Percentiles rank a stretch among this genome's conserved stretches.
Evolutionary conservation across 495 filamentous ascomycete genomes (phyloP).

Genomic region (Neurospora intermedia): DNA sequence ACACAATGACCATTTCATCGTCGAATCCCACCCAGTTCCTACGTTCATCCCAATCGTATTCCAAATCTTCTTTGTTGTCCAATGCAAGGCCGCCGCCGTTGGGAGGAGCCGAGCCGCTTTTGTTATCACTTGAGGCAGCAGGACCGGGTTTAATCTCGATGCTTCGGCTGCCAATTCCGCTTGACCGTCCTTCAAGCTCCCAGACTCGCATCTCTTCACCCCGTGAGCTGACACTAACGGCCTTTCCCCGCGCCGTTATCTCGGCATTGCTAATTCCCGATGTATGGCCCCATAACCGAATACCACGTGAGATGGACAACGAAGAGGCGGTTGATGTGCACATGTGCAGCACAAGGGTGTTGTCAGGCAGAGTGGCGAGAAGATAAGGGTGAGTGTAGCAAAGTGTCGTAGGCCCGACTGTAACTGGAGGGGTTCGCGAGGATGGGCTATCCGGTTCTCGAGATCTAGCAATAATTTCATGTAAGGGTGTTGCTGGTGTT

Average conservation of each 20-base stretch:
- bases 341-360: slow-evolving; percentile 80
- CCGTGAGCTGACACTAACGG: slow-evolving; percentile 71
- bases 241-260: slow-evolving; percentile 78
- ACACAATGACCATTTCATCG: slow-evolving; percentile 81
- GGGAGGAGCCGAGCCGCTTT: too few species aligned
- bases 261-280: slow-evolving; percentile 80
- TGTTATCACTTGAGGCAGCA: slow-evolving; percentile 5
- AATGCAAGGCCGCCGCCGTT: background rate
- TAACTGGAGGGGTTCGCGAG: background rate
- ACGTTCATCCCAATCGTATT: slow-evolving; percentile 18
- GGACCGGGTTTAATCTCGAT: slow-evolving; percentile 35
- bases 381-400: slow-evolving; percentile 90
- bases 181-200: slow-evolving; percentile 74
- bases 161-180: slow-evolving; percentile 21
- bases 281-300: slow-evolving; percentile 85
- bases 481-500: slow-evolving; percentile 15
- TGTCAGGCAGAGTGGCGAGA: slow-evolving; percentile 77
- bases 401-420: slow-evolving; percentile 54
- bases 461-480: background rate
- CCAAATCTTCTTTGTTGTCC: background rate
- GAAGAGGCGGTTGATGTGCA: slow-evolving; percentile 59
- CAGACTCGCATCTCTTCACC: slow-evolving; percentile 88
- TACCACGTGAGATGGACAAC: slow-evolving; percentile 63
- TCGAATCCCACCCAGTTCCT: slow-evolving; percentile 79
- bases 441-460: background rate